phyloP scores from a whole-genome alignment of 495 filamentous ascomycete species.

The Halenospora varia region DNA sequence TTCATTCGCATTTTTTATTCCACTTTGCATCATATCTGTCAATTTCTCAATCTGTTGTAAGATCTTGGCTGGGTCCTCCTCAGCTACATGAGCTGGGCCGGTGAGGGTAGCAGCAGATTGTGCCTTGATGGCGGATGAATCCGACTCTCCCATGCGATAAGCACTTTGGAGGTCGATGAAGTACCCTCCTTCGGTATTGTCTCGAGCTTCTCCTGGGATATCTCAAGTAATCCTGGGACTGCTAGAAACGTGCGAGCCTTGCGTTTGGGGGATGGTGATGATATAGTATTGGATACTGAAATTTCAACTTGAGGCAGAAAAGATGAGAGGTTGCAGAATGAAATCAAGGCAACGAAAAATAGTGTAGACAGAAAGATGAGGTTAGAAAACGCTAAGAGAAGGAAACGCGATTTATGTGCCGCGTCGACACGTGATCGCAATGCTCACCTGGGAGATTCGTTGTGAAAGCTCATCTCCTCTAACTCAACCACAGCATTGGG shows the following conservation, averaged over 20 bases:
- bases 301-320: no score
- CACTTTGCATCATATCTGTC: background rate
- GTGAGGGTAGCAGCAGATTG: background rate
- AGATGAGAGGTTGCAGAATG: no score
- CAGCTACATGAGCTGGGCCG: background rate
- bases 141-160: background rate
- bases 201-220: background rate
- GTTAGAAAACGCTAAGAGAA: no score
- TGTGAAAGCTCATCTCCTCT: no score
- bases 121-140: background rate
- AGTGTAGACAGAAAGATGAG: no score
- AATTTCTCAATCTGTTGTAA: background rate
- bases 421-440: no score
- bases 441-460: no score
- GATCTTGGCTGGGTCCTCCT: background rate
- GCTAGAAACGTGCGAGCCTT: background rate
- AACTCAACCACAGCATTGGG: no score
- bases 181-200: background rate
- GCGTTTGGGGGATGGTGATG: no score
- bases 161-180: background rate
- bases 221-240: background rate
- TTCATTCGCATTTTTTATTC: background rate
- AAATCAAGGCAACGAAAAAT: no score
- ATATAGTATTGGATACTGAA: no score
- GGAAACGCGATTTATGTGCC: no score